phyloP scores from a whole-genome alignment of 352 stramenopile genomes.

The Phytophthora syringae region DNA sequence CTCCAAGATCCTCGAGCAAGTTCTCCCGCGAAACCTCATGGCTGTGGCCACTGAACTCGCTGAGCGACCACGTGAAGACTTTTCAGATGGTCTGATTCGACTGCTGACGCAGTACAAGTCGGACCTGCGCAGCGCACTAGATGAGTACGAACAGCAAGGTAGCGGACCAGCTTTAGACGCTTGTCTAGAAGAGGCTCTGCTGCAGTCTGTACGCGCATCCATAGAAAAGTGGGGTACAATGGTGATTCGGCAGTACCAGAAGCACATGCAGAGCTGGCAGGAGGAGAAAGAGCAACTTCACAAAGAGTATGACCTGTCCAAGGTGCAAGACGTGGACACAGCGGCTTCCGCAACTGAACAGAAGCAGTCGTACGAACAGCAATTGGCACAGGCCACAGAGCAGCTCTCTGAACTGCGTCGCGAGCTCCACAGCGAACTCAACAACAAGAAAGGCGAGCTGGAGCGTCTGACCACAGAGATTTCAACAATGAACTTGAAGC shows the following conservation, averaged over 20 bases:
- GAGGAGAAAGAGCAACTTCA: slow-evolving; percentile 42
- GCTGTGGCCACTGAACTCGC: slow-evolving; percentile 44
- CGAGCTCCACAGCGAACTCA: slow-evolving; percentile 48
- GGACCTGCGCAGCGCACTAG: slow-evolving; percentile 49
- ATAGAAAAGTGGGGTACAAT: slow-evolving; percentile 52
- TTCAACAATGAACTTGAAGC: slow-evolving; percentile 65
- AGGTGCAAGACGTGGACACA: slow-evolving; percentile 35
- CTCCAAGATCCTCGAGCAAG: slow-evolving; percentile 24
- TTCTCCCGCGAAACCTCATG: slow-evolving; percentile 52
- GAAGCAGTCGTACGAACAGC: slow-evolving; percentile 52
- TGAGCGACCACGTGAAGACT: slow-evolving; percentile 46
- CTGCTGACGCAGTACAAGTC: slow-evolving; percentile 68
- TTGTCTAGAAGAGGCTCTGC: slow-evolving; percentile 44
- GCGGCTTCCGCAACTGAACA: slow-evolving; percentile 48
- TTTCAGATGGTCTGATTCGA: slow-evolving; percentile 56
- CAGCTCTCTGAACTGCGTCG: slow-evolving; percentile 59
- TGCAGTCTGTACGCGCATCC: slow-evolving; percentile 45
- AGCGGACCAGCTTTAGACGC: slow-evolving; percentile 34
- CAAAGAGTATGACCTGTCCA: slow-evolving; percentile 27
- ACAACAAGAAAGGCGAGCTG: slow-evolving; percentile 54
- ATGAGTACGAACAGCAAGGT: slow-evolving; percentile 42
- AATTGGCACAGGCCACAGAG: slow-evolving; percentile 55
- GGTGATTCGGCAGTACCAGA: slow-evolving; percentile 60
- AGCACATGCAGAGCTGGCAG: slow-evolving; percentile 43
- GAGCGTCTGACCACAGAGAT: slow-evolving; percentile 51